A percentile compares a stretch with the other conserved stretches of the same genome.
These are phyloP conservation scores for Exophiala mesophila DNA, from an alignment of 2,329 filamentous ascomycete genomes.

Conservation along the genomic window DNA sequence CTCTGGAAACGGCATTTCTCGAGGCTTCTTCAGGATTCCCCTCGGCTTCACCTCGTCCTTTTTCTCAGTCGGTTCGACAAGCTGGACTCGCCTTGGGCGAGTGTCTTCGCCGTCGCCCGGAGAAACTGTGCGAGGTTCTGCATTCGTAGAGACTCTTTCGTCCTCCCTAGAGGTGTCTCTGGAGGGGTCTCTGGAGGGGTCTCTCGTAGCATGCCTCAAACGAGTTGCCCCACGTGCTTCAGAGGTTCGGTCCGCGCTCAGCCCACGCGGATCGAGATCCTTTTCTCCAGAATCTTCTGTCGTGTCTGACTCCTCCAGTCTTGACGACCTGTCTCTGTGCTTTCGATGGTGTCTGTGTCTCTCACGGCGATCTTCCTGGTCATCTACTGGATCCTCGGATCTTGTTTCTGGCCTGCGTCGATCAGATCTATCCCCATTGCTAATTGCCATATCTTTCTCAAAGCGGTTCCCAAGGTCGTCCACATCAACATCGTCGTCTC, in stretches of 20 bases:
- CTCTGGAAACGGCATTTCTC: slow-evolving; percentile 71
- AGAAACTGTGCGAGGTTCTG: slow-evolving; percentile 20
- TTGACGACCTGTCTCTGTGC: slow-evolving; percentile 12
- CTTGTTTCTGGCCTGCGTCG: slow-evolving; percentile 14
- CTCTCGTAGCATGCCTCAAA: slow-evolving; percentile 10
- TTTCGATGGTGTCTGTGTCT: slow-evolving; percentile 15
- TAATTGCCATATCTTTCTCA: slow-evolving; percentile 16
- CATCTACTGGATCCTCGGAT: slow-evolving; percentile 7
- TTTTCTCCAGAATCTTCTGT: slow-evolving; percentile 16
- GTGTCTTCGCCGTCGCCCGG: slow-evolving; percentile 25
- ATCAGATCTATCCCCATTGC: slow-evolving; percentile 13
- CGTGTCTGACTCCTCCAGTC: slow-evolving; percentile 18
- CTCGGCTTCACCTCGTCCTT: slow-evolving; percentile 65
- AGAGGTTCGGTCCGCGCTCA: slow-evolving; percentile 9
- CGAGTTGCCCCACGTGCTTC: slow-evolving; percentile 16
- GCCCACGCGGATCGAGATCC: slow-evolving; percentile 9
- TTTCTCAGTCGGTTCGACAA: slow-evolving; percentile 66
- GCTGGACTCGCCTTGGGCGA: slow-evolving; percentile 22
- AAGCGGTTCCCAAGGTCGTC: slow-evolving; percentile 17
- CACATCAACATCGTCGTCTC: slow-evolving; percentile 15
- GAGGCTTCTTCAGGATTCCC: slow-evolving; percentile 81
- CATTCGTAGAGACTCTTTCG: slow-evolving; percentile 4
- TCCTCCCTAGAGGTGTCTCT: slow-evolving; percentile 15
- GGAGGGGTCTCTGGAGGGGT: too few species aligned
- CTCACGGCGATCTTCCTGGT: slow-evolving; percentile 16